Percentiles rank a stretch among this genome's conserved stretches.
phyloP scores from a whole-genome alignment of 2,329 filamentous ascomycete genomes.

The Cadophora sp. region DNA sequence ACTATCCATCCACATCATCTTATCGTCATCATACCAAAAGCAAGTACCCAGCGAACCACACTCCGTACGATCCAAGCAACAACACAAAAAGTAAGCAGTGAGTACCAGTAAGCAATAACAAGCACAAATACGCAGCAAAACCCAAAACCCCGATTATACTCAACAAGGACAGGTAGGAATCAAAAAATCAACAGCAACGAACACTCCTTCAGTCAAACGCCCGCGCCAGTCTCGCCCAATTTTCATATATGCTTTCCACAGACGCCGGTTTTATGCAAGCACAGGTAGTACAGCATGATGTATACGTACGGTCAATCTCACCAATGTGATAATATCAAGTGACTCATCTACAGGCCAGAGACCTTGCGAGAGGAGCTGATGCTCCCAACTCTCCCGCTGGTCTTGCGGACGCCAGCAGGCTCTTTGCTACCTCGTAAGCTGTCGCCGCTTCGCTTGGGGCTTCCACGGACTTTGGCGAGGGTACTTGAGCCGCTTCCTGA shows the following conservation, averaged over 20 bases:
- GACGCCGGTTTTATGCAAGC: slow-evolving; percentile 39
- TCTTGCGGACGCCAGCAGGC: slow-evolving; percentile 65
- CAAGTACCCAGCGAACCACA: slow-evolving; percentile 24
- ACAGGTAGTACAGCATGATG: slow-evolving; percentile 35
- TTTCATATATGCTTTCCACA: slow-evolving; percentile 31
- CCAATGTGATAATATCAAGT: slow-evolving; percentile 1
- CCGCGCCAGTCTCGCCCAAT: slow-evolving; percentile 20
- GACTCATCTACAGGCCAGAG: slow-evolving; percentile 41
- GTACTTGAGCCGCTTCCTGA: slow-evolving; percentile 55
- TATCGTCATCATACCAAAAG: slow-evolving; percentile 23
- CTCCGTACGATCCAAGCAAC: slow-evolving; percentile 24
- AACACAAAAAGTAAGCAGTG: slow-evolving; percentile 11
- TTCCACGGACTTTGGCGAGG: slow-evolving; percentile 67
- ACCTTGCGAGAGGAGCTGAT: slow-evolving; percentile 49
- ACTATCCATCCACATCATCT: slow-evolving; percentile 27
- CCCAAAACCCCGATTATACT: slow-evolving; percentile 22
- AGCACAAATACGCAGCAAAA: slow-evolving; percentile 10
- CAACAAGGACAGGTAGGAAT: slow-evolving; percentile 21
- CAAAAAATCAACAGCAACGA: slow-evolving; percentile 14
- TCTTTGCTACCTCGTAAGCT: slow-evolving; percentile 57
- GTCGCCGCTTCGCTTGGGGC: slow-evolving; percentile 61
- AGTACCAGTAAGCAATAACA: slow-evolving; percentile 18
- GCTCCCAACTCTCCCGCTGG: slow-evolving; percentile 69
- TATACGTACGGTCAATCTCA: slow-evolving; percentile 14
- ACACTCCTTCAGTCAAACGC: slow-evolving; percentile 25